Percentiles rank a stretch among this genome's conserved stretches.
These are phyloP conservation scores for Tripterygium wilfordii DNA, from an alignment of 177 flowering plant species.

Conservation along the genomic window DNA sequence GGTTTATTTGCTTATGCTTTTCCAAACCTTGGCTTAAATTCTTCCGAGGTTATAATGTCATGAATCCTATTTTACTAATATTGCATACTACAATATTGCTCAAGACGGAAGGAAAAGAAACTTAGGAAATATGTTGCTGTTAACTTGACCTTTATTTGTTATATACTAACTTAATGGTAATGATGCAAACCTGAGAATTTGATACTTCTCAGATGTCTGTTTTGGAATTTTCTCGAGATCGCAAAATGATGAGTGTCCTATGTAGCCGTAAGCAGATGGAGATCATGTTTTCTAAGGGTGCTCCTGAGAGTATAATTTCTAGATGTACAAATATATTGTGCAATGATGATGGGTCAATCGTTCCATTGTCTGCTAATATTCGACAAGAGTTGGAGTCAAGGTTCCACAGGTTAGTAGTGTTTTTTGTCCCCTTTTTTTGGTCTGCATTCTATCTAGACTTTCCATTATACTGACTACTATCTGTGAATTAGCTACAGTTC, in stretches of 20 bases:
- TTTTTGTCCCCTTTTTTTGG: neutral
- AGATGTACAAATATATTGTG: slow-evolving; percentile 79
- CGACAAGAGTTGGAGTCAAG: slow-evolving; percentile 69
- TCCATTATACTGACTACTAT: no score
- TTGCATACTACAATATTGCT: no score
- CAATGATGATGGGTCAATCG: slow-evolving; percentile 82
- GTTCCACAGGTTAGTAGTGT: slow-evolving; percentile 73
- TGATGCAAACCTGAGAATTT: neutral
- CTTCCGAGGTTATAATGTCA: no score
- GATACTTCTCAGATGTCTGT: slow-evolving; percentile 53
- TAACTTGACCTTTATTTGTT: no score
- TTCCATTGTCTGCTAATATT: slow-evolving; percentile 52
- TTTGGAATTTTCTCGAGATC: slow-evolving; percentile 95
- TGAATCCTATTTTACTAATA: no score
- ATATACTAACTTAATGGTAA: neutral
- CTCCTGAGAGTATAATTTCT: slow-evolving; percentile 92
- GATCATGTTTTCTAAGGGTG: slow-evolving; percentile 92
- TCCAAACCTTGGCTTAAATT: no score
- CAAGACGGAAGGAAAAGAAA: no score
- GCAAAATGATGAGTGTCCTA: slow-evolving; percentile 98
- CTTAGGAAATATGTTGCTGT: no score
- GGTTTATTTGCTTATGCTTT: no score
- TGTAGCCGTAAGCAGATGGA: slow-evolving; percentile 76
- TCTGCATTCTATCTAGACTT: neutral
- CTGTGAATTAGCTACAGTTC: no score